Conservation (phyloP, 2,329 filamentous ascomycete genomes). For the Triangularia verruculosa region DNA sequence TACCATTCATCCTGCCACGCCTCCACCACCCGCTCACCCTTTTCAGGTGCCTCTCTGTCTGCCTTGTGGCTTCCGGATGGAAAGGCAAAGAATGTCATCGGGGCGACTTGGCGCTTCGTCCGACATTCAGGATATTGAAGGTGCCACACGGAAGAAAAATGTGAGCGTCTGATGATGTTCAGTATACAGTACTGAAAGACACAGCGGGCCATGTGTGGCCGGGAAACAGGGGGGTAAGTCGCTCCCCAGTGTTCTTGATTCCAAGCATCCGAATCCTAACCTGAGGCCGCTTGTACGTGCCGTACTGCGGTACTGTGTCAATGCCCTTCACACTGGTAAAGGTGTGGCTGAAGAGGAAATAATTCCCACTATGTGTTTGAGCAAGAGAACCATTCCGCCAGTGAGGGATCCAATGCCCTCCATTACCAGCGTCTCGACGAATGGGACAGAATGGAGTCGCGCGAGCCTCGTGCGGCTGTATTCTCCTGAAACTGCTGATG, state of each 20-base stretch:
- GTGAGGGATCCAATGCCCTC: neutral
- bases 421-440: neutral
- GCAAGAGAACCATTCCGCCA: neutral
- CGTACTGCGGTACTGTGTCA: neutral
- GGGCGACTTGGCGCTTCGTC: neutral
- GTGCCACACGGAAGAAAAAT: neutral
- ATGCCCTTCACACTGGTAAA: neutral
- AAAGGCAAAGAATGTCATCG: neutral
- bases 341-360: neutral
- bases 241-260: neutral
- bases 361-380: neutral
- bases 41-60: neutral
- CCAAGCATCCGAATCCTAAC: neutral
- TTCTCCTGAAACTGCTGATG: neutral
- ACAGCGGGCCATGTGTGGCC: neutral
- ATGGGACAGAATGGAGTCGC: neutral
- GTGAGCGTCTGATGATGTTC: neutral
- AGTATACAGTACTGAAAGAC: neutral
- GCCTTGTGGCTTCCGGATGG: neutral
- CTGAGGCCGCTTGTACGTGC: constrained; percentile 1
- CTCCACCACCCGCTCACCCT: neutral
- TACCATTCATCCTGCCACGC: neutral
- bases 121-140: neutral
- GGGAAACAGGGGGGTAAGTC: neutral
- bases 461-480: constrained; percentile 1